A percentile compares a stretch with the other conserved stretches of the same genome.
phyloP scores from a whole-genome alignment of 1,139 yeast genomes.

The Hyphopichia burtonii region DNA sequence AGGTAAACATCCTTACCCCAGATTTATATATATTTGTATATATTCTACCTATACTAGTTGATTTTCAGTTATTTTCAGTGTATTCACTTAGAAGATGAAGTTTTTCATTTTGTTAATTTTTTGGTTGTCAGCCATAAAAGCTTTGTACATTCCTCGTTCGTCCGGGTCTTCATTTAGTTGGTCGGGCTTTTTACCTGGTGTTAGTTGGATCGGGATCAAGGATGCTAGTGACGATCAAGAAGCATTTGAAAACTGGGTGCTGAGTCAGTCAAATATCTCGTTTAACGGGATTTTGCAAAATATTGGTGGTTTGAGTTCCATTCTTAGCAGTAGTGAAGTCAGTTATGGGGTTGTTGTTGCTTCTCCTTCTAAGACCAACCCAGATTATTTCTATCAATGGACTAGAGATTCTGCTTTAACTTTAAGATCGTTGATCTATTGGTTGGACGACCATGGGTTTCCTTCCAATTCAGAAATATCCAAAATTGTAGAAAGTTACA shows the following conservation, averaged over 20 bases:
- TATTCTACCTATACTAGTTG: no score
- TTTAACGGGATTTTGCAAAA: constrained; percentile 58
- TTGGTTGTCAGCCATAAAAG: neutral
- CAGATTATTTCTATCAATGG: constrained; percentile 91
- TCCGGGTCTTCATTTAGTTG: neutral
- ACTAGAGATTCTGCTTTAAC: constrained; percentile 86
- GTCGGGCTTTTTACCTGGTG: no score
- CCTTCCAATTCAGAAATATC: constrained; percentile 23
- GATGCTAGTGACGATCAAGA: neutral
- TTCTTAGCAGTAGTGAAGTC: constrained; percentile 37
- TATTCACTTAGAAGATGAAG: neutral
- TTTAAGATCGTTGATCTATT: constrained; percentile 60
- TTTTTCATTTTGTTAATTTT: neutral
- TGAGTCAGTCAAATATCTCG: constrained; percentile 47
- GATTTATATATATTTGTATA: no score
- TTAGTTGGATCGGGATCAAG: no score
- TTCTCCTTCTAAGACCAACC: constrained; percentile 66
- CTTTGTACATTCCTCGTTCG: neutral
- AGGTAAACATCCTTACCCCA: neutral
- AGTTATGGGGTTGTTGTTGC: constrained; percentile 77
- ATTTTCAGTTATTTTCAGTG: no score
- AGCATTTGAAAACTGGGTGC: constrained; percentile 60
- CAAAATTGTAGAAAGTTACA: constrained; percentile 54
- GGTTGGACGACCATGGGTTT: constrained; percentile 38
- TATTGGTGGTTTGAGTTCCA: constrained; percentile 52